phyloP scores from a whole-genome alignment of 2,329 filamentous ascomycete genomes.

The Sarocladiaceae sp. region DNA sequence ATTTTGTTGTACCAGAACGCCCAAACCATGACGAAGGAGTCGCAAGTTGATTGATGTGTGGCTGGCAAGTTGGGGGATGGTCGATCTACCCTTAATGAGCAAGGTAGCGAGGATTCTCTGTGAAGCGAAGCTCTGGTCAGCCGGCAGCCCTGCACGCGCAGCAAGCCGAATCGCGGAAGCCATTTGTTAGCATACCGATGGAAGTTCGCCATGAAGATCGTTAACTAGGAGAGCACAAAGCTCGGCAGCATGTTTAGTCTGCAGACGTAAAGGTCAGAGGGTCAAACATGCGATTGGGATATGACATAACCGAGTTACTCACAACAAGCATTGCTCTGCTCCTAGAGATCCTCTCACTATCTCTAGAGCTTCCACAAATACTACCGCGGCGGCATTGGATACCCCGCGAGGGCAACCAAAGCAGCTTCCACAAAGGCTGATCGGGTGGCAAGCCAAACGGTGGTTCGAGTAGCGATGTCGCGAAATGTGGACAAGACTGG shows the following conservation, averaged over 20 bases:
- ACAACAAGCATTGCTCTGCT: conserved; percentile 55
- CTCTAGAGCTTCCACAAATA: conserved; percentile 66
- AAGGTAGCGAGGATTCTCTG: conserved; percentile 82
- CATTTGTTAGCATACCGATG: conserved; percentile 56
- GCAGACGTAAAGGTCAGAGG: conserved; percentile 11
- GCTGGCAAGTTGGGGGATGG: conserved; percentile 60
- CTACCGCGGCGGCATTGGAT: conserved; percentile 62
- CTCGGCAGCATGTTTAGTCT: conserved; percentile 73
- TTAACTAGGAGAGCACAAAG: conserved; percentile 85
- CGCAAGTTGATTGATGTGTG: conserved; percentile 67
- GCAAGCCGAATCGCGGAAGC: background rate
- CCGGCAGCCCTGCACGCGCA: background rate
- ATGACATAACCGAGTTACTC: conserved; percentile 29
- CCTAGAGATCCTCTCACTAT: conserved; percentile 73
- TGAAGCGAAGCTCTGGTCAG: conserved; percentile 5
- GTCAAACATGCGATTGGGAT: conserved; percentile 19
- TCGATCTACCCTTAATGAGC: conserved; percentile 70
- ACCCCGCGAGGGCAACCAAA: background rate
- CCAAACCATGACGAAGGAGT: conserved; percentile 74
- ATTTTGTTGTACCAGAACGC: conserved; percentile 82
- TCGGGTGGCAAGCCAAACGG: background rate
- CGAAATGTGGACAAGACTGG: background rate
- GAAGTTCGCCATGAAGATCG: conserved; percentile 85
- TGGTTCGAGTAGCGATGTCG: background rate
- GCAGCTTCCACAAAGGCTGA: conserved; percentile 10